Evolutionary conservation across 371 early-diverging fungal species (phyloP), one percentile per base, ranked within the genome.

Genomic region (Mucor indicus): DNA sequence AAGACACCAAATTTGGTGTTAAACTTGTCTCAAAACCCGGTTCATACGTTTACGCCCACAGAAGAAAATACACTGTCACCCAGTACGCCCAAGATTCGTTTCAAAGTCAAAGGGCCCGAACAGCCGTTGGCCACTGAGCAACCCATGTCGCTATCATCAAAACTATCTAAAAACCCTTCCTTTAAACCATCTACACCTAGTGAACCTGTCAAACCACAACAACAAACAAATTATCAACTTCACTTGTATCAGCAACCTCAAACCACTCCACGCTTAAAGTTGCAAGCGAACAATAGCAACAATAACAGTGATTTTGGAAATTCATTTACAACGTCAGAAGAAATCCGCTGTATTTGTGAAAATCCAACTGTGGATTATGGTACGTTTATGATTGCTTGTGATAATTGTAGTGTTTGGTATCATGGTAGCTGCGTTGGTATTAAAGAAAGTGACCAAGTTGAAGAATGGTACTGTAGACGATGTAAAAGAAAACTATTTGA

Each of bases 341-440:
- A 75, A 12, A 84, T 86, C 29, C 67, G 74, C 17, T 89, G 90
- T 60, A 79, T 86, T 13, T 89, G 90, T 48, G 69, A 71, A 5
- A 67, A 79, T 42, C 85, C 87, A 5, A 69, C 72, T 2, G 40
- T 81, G 16, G 90, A 90, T 57, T 80, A 87, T 61, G 88, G 87
- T 8, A 65, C 72, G 3, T 85, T 90, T 48, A 90, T 90, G 90
- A 79, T 90, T 60, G 84, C 87, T 10, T 90, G 90, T 55, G 90
- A 90, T 59, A 39, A 54, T 4, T 90, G 90, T 54, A 68, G 77
- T 36, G 73, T 74, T 2, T 90, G 90, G 90, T 87, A 80, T 55
- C 90, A 90, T 67, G 90, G 90, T 7, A 64, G 63, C 21, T 90
- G 90, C 62, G 85, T 87, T 3, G 76, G 76, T 9, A 62, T 86